phyloP scores from a whole-genome alignment of 345 rosid species.

The Hypericum androsaemum region DNA sequence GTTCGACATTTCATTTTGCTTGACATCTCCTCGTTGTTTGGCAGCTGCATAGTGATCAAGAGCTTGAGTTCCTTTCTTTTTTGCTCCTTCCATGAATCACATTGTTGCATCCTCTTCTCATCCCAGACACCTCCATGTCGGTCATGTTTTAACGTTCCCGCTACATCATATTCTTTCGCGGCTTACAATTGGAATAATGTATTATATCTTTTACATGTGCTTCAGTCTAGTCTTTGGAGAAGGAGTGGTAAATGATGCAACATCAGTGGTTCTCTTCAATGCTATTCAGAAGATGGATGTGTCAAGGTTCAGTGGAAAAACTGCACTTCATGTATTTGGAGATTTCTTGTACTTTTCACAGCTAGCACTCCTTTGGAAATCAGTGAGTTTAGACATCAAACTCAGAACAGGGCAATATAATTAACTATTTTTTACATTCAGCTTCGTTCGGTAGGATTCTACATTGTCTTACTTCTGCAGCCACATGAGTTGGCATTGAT shows the following conservation, averaged over 20 bases:
- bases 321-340: slow-evolving; percentile 34
- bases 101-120: no score
- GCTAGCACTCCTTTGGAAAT: slow-evolving; percentile 75
- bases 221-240: slow-evolving; percentile 89
- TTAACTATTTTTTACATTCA: no score
- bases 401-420: no score
- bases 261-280: slow-evolving; percentile 75
- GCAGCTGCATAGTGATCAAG: no score
- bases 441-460: neutral
- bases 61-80: no score
- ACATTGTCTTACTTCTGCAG: neutral
- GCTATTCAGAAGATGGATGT: slow-evolving; percentile 72
- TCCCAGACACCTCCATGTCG: slow-evolving; percentile 93
- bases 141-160: slow-evolving; percentile 7
- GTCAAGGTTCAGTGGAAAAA: slow-evolving; percentile 29
- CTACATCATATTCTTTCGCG: neutral
- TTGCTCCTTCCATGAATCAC: no score
- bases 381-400: slow-evolving; percentile 19
- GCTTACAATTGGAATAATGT: neutral
- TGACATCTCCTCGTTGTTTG: no score
- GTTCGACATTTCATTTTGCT: no score
- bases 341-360: slow-evolving; percentile 65
- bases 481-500: no score
- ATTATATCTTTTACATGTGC: slow-evolving; percentile 35
- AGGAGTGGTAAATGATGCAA: slow-evolving; percentile 94